These are phyloP conservation scores for Eimeria sp. DNA, from an alignment of 169 alveolate genomes.

Conservation along the genomic window DNA sequence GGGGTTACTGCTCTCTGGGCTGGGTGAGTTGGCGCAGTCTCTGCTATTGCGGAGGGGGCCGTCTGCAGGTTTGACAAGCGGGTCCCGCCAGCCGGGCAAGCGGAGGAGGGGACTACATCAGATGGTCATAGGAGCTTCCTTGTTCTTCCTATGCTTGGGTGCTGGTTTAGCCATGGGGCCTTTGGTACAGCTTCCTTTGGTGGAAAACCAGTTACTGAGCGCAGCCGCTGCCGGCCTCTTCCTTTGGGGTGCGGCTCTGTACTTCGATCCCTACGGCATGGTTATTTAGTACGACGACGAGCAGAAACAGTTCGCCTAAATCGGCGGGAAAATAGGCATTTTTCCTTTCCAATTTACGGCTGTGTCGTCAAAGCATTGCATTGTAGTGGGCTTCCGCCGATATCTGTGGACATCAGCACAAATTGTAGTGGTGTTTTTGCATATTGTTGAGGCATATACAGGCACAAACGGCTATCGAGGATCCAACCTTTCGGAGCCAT, in stretches of 20 bases:
- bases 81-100: not conserved
- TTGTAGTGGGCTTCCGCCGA: too few species aligned
- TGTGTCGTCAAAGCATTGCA: not conserved
- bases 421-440: too few species aligned
- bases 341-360: not conserved
- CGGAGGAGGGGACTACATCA: not conserved
- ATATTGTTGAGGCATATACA: not conserved
- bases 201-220: constrained; percentile 7
- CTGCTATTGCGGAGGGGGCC: not conserved
- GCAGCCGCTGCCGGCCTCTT: constrained; percentile 18
- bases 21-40: constrained; percentile 1
- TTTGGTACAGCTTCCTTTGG: not conserved
- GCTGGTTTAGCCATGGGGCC: not conserved
- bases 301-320: not conserved
- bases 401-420: too few species aligned
- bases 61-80: not conserved
- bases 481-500: not conserved
- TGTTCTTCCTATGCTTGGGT: not conserved
- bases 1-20: constrained; percentile 5
- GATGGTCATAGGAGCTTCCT: not conserved
- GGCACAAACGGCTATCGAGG: not conserved
- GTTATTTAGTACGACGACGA: not conserved
- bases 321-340: not conserved
- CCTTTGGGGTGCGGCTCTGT: constrained; percentile 33
- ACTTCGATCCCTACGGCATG: constrained; percentile 28